phyloP scores from a whole-genome alignment of 2,329 filamentous ascomycete genomes.

The Penicillium sp. region DNA sequence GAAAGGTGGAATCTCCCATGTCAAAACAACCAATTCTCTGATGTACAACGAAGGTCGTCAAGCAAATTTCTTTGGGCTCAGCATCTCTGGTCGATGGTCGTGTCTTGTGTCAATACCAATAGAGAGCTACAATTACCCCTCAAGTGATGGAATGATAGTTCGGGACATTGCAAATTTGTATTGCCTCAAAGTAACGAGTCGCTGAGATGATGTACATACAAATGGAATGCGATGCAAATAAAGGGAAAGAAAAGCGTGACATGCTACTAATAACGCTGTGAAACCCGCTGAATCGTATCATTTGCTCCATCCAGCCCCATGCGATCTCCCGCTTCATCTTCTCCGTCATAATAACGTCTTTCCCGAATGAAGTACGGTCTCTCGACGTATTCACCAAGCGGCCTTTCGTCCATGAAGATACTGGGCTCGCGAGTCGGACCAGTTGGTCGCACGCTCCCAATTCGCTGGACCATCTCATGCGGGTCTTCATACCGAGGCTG shows the following conservation, averaged over 20 bases:
- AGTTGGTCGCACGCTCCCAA: conserved; percentile 45
- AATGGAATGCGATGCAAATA: neutral
- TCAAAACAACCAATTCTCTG: neutral
- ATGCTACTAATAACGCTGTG: conserved; percentile 32
- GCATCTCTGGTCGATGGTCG: neutral
- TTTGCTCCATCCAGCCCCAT: conserved; percentile 32
- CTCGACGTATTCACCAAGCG: conserved; percentile 51
- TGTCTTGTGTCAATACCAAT: neutral
- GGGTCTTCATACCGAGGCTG: conserved; percentile 45
- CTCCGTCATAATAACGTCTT: conserved; percentile 39
- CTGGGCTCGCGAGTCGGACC: conserved; percentile 41
- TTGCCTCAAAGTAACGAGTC: neutral
- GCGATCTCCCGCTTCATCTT: conserved; percentile 34
- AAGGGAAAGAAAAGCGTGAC: neutral
- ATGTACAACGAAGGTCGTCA: neutral
- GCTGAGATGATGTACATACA: conserved; percentile 5
- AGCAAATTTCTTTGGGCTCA: neutral
- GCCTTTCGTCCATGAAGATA: conserved; percentile 44
- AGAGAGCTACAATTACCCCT: neutral
- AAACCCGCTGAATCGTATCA: conserved; percentile 33
- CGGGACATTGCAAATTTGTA: neutral
- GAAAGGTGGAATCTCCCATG: neutral
- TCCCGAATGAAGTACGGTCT: conserved; percentile 43
- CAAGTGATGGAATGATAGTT: neutral
- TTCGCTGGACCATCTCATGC: conserved; percentile 40